Evolutionary conservation across 495 filamentous ascomycete species (phyloP), one percentile per base, ranked within the genome.

Genomic region (Cladorrhinum samala): DNA sequence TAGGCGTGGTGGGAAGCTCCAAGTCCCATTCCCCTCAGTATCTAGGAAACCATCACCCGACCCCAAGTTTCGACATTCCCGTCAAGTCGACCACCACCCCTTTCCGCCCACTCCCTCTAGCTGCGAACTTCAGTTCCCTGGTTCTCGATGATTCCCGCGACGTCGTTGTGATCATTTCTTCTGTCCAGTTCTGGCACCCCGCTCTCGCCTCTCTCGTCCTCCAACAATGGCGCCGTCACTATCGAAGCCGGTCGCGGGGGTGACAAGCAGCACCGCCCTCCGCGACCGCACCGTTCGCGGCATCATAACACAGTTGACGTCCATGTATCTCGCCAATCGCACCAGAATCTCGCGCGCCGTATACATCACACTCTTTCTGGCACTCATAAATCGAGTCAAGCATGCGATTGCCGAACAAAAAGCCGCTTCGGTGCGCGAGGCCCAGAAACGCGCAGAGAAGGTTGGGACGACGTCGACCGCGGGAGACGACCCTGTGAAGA

Each of bases 391-490:
- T 67, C 89, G 94, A 57, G 83, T 96, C 27, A 90, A 91, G 59
- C 84, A 89, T 82, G 91, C 91, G 54, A 84, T 97, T 63, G 81
- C 83, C 57, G 90, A 96, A 64, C 94, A 97, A 66, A 96, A 93
- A 66, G 87, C 89, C 7, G 89, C 93, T 9, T 85, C 90, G 8
- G 71, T 72, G 9, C 85, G 87, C 48, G 85, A 89, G 54, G 81
- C 82, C 1, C 81, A 83, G 59, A 66, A 82, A 53, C 81, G 81
- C 24, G 73, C 74, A 54, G 77, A 76, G 16, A 74, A 76, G 14
- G 74, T 69, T 4, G 85, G 82, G 37, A 82, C 76, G 33, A 76
- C 75, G 9, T 70, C 80, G 21, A 70, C 63, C 38, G 70, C 65
- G 47, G 64, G 70, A 21, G 69, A 63, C 5, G 70, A 61, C 13